A percentile compares a stretch with the other conserved stretches of the same genome.
Conservation (phyloP, 768 basidiomycete species). For the Leccinum pellstonianum region DNA sequence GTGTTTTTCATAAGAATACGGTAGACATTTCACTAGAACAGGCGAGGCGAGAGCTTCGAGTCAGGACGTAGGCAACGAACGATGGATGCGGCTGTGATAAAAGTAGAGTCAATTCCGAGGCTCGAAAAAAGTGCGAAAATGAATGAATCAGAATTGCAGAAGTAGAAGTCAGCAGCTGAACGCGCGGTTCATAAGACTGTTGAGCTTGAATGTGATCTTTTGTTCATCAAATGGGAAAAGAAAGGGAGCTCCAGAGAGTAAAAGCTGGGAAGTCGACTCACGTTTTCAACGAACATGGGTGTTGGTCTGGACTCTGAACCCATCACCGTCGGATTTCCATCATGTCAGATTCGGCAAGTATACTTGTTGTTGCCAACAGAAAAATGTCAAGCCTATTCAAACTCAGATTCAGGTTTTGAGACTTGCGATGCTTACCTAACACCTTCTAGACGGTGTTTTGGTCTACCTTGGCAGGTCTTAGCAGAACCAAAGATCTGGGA, state of each 20-base stretch:
- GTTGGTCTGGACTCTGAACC: neutral
- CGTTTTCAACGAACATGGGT: neutral
- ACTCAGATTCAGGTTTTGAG: neutral
- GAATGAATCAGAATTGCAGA: conserved; percentile 45
- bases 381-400: neutral
- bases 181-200: conserved; percentile 42
- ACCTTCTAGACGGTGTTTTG: neutral
- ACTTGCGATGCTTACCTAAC: too few species aligned
- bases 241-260: neutral
- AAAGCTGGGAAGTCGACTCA: neutral
- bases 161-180: conserved; percentile 41
- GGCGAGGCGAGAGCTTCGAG: neutral
- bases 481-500: neutral
- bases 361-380: neutral
- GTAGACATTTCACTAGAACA: neutral
- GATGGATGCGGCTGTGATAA: neutral
- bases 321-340: neutral
- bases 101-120: neutral
- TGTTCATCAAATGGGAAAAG: conserved; percentile 35
- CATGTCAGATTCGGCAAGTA: neutral
- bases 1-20: conserved; percentile 1
- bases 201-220: conserved; percentile 47
- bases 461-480: neutral
- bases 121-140: neutral
- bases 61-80: neutral